Conservation (phyloP, 2,329 filamentous ascomycete species). For the Chrysoporthe deuterocubensis region DNA sequence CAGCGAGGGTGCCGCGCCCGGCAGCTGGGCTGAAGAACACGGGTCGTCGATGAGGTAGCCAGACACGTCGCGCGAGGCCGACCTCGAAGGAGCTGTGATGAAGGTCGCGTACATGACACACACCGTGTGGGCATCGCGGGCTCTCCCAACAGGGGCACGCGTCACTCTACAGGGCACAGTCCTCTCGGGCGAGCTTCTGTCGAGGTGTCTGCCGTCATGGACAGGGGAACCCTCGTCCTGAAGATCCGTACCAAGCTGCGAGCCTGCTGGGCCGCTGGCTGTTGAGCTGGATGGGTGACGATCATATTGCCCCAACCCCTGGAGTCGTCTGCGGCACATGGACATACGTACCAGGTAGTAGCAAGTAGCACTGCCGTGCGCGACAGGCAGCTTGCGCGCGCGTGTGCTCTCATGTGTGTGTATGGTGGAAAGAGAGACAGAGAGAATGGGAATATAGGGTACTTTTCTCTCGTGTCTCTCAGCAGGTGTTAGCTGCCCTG, state of each 20-base stretch:
- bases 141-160: background rate
- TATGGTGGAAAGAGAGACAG: no score
- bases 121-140: background rate
- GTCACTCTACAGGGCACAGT: slow-evolving; percentile 1
- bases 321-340: background rate
- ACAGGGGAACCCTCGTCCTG: slow-evolving; percentile 2
- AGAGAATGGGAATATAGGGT: background rate
- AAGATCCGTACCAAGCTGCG: background rate
- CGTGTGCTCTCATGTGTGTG: no score
- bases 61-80: background rate
- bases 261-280: background rate
- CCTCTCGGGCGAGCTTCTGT: background rate
- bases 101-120: background rate
- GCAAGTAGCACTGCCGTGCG: no score
- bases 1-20: background rate
- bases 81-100: background rate
- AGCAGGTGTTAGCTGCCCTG: no score
- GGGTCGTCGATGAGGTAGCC: background rate
- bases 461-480: background rate
- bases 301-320: background rate
- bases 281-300: background rate
- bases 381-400: no score
- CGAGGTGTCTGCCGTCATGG: slow-evolving; percentile 7
- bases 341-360: no score
- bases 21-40: background rate